Evolutionary conservation across 1,139 yeast genomes (phyloP), one percentile per base, ranked within the genome.

Genomic region (Candida buenavistaensis): DNA sequence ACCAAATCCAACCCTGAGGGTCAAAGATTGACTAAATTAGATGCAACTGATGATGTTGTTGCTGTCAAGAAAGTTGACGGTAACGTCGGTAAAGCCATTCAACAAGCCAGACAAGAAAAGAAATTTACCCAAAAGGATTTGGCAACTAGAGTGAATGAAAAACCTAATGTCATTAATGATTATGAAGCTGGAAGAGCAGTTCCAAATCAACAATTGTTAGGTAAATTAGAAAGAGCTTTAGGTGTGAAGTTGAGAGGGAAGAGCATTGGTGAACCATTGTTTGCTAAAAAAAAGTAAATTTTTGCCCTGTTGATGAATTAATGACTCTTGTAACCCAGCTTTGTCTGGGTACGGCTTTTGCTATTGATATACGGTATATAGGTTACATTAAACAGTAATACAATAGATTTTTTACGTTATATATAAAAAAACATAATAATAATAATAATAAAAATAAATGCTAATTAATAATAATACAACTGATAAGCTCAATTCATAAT

Each of bases 231-330:
- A 70, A 79, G 97, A 62, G 96, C 85, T 29, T 73, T 92, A 54
- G 97, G 97, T 48, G 84, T 92, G 48, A 92, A 89, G 71, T 79
- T 92, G 59, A 81, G 98, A 70, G 98, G 98, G 54, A 89, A 90
- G 72, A 85, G 82, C 65, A 86, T 92, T 52, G 98, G 98, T 45
- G 81, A 82, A 54, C 96, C 98, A 28, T 74, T 92, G 50, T 83
- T 82, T 49, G 83, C 78, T 35, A 80, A 82, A 64, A 83, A 84
- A 72, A 73, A 73, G 65, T 73, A 66, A 47, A 10, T n/a, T 5
- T 12, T 19, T 23, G 13, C 23, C 21, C 15, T 14, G 19, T 26
- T 31, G 22, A 25, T 25, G 33, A 25, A 14, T 24, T 31, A 14
- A 31, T 21, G 33, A 31, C 29, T 26, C 20, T 20, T 17, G 16